phyloP scores from a whole-genome alignment of 2,329 filamentous ascomycete genomes.

The Monosporascus ibericus region DNA sequence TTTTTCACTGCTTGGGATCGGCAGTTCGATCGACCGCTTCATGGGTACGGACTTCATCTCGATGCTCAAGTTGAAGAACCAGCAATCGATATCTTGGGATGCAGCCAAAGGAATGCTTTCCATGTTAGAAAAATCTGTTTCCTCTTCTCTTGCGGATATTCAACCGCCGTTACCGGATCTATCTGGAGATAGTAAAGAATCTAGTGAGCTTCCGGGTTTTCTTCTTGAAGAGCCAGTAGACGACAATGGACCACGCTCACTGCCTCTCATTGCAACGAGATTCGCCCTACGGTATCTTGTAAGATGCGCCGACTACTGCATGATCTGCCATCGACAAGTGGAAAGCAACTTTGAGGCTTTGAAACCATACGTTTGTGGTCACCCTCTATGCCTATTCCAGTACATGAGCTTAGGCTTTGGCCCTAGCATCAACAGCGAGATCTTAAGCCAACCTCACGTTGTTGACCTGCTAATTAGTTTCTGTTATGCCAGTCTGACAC shows the following conservation, averaged over 20 bases:
- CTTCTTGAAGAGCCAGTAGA: constrained; percentile 3
- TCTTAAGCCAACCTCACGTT: constrained; percentile 70
- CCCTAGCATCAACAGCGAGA: constrained; percentile 78
- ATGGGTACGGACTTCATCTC: constrained; percentile 59
- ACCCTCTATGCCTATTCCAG: constrained; percentile 74
- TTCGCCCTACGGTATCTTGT: constrained; percentile 72
- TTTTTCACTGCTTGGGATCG: constrained; percentile 62
- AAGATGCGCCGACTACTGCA: constrained; percentile 78
- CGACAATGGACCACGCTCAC: constrained; percentile 29
- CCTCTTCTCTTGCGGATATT: constrained; percentile 4
- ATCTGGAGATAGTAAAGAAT: neutral
- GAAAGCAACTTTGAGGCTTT: constrained; percentile 60
- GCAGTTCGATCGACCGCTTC: constrained; percentile 61
- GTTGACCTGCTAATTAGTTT: constrained; percentile 82
- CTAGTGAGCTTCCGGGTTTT: neutral
- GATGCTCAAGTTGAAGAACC: constrained; percentile 54
- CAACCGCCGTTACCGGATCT: neutral
- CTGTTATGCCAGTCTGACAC: constrained; percentile 57
- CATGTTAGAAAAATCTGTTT: constrained; percentile 1
- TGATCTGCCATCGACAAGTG: constrained; percentile 72
- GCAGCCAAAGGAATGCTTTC: constrained; percentile 47
- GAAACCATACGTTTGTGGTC: constrained; percentile 74
- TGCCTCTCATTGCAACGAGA: constrained; percentile 60
- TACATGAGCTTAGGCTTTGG: constrained; percentile 85
- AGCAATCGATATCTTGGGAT: constrained; percentile 55